Conservation (phyloP, 768 basidiomycete genomes). For the Tricholoma sp. region DNA sequence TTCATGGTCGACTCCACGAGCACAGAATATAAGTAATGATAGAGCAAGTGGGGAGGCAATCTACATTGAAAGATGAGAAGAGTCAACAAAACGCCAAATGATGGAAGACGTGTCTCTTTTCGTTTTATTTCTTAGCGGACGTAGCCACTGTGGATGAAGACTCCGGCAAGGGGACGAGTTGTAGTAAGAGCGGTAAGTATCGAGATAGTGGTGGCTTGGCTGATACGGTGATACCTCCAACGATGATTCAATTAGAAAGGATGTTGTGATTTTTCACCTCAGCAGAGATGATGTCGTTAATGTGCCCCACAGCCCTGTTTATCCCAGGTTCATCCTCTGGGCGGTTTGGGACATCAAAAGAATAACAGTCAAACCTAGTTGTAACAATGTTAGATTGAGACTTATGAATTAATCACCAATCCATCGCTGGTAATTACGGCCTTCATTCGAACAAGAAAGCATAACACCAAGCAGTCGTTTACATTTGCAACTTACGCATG, state of each 20-base stretch:
- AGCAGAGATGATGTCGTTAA: constrained; percentile 58
- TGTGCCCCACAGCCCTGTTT: constrained; percentile 38
- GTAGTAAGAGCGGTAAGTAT: no score
- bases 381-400: neutral
- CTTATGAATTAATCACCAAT: constrained; percentile 44
- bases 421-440: constrained; percentile 55
- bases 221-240: constrained; percentile 77
- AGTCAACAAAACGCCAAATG: neutral
- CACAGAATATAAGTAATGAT: constrained; percentile 66
- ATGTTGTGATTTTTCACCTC: no score
- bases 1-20: constrained; percentile 62
- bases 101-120: constrained; percentile 22
- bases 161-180: constrained; percentile 47
- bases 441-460: constrained; percentile 1
- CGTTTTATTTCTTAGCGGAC: constrained; percentile 45
- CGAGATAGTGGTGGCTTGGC: constrained; percentile 64
- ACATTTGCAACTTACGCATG: constrained; percentile 35
- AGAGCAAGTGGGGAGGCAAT: constrained; percentile 42
- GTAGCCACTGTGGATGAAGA: constrained; percentile 58
- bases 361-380: constrained; percentile 51
- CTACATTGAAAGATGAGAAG: constrained; percentile 23
- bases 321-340: constrained; percentile 51
- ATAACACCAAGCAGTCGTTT: neutral
- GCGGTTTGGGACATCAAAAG: no score
- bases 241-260: constrained; percentile 52